These are phyloP conservation scores for Colletotrichum caudatum DNA, from an alignment of 2,329 filamentous ascomycete species.

Conservation along the genomic window DNA sequence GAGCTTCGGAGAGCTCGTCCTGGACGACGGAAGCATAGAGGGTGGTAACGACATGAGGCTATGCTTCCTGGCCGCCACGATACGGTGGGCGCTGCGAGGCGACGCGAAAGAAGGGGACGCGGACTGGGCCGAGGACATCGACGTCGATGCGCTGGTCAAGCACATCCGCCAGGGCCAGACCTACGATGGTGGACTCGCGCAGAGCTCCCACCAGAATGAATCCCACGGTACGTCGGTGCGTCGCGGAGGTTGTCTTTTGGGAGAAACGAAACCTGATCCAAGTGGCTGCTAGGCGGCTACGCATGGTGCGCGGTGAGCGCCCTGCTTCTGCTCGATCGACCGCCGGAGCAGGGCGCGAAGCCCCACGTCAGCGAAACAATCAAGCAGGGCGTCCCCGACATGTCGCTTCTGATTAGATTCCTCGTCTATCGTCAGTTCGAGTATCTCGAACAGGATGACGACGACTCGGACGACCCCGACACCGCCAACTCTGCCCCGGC, in stretches of 20 bases:
- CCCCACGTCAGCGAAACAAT: constrained; percentile 50
- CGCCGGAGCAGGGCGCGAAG: constrained; percentile 55
- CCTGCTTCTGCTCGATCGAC: constrained; percentile 78
- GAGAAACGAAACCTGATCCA: constrained; percentile 30
- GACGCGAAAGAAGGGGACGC: constrained; percentile 62
- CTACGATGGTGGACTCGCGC: constrained; percentile 87
- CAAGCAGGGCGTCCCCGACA: constrained; percentile 52
- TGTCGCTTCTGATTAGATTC: constrained; percentile 60
- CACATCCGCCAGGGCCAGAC: constrained; percentile 79
- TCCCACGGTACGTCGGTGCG: constrained; percentile 73
- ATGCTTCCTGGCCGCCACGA: constrained; percentile 84
- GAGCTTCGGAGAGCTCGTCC: constrained; percentile 88
- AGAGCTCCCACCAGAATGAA: constrained; percentile 78
- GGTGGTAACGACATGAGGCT: constrained; percentile 89
- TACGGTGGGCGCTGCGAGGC: constrained; percentile 85
- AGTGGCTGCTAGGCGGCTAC: constrained; percentile 77
- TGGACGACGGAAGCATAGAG: constrained; percentile 68
- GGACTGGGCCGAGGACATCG: constrained; percentile 75
- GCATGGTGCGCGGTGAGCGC: constrained; percentile 89
- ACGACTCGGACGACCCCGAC: constrained; percentile 56
- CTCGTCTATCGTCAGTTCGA: constrained; percentile 74
- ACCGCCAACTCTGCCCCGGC: constrained; percentile 48
- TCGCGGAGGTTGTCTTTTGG: not conserved
- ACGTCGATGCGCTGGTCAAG: constrained; percentile 75
- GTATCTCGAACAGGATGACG: constrained; percentile 64